Base-by-base conservation (phyloP, 257 asterid species). In the Avicennia marina region DNA sequence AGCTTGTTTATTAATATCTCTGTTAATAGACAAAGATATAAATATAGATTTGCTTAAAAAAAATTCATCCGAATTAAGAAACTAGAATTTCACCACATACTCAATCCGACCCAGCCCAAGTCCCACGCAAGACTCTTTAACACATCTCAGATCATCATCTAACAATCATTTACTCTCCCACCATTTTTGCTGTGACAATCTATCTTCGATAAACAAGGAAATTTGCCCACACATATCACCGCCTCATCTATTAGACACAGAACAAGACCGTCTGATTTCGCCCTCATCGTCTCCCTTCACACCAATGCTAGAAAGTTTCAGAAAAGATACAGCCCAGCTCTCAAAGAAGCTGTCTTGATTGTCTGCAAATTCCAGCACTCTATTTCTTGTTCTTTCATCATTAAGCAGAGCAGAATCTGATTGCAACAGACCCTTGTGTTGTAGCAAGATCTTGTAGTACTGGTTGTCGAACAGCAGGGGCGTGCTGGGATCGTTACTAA, bases 381-480 rank as follows among this genome's bases (percentile, higher is more conserved):
- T 64, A 7, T 54, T 36, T 43, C 49, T 72, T 2, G 93, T 73
- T 51, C 74, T 75, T 40, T 15, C 62, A 38, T 87, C 94, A 26
- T 44, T 65, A 3, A 80, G 17, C 53, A 87, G 69, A 0, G 77
- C 78, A 8, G 95, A 82, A 77, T 87, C 96, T 3, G 95, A 85
- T 18, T 82, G 93, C 51, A 87, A 82, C 41, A 85, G 75, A 4
- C 95, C 95, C 56, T 62, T 87, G 49, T 78, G 87, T 1, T 58
- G 69, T 0, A 73, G 47, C 60, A 87, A 50, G 33, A 74, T 70
- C 69, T 61, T 81, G 66, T 71, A 85, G 59, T 85, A 87, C 46
- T 66, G 65, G 53, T 87, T 87, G 43, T 87, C 96, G 26, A 87
- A 87, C 22, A 60, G 29, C 11, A 42, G 62, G 17, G 96, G 93